Conservation (phyloP, 2,329 filamentous ascomycete genomes). For the Keithomyces neogunnii region DNA sequence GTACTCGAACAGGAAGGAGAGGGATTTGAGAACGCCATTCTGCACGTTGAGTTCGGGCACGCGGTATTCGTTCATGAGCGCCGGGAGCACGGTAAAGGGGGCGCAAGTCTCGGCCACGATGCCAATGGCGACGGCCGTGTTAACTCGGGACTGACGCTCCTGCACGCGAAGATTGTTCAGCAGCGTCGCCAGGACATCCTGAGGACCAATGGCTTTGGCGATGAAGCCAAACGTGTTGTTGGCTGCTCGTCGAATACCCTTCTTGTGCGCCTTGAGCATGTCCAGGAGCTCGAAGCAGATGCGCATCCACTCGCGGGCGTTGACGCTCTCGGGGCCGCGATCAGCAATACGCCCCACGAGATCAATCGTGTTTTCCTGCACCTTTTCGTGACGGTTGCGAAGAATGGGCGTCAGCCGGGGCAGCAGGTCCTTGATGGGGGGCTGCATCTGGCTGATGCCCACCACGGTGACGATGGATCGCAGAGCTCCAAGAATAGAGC, state of each 20-base stretch:
- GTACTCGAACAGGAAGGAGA: slow-evolving; percentile 97
- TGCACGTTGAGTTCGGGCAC: slow-evolving; percentile 98
- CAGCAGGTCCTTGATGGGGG: slow-evolving; percentile 90
- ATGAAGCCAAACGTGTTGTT: slow-evolving; percentile 99
- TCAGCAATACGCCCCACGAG: slow-evolving; percentile 96
- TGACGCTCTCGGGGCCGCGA: slow-evolving; percentile 91
- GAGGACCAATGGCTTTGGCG: slow-evolving; percentile 95
- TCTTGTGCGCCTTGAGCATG: slow-evolving; percentile 99
- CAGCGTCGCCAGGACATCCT: slow-evolving; percentile 91
- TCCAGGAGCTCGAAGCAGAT: slow-evolving; percentile 98
- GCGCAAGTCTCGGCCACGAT: slow-evolving; percentile 98
- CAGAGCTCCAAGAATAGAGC: slow-evolving; percentile 89
- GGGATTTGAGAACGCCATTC: slow-evolving; percentile 93
- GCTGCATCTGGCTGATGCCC: slow-evolving; percentile 96
- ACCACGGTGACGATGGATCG: slow-evolving; percentile 96
- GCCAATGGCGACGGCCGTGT: slow-evolving; percentile 95
- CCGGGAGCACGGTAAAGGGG: slow-evolving; percentile 96
- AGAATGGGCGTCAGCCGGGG: slow-evolving; percentile 96
- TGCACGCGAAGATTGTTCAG: slow-evolving; percentile 96
- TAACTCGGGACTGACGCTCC: slow-evolving; percentile 95
- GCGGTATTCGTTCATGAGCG: slow-evolving; percentile 98
- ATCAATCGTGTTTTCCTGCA: slow-evolving; percentile 98
- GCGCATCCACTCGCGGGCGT: slow-evolving; percentile 98
- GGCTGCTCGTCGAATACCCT: slow-evolving; percentile 93
- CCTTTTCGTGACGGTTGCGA: slow-evolving; percentile 96